Base-by-base conservation (phyloP, 352 stramenopile genomes). In the Globisporangium recalcitrans region DNA sequence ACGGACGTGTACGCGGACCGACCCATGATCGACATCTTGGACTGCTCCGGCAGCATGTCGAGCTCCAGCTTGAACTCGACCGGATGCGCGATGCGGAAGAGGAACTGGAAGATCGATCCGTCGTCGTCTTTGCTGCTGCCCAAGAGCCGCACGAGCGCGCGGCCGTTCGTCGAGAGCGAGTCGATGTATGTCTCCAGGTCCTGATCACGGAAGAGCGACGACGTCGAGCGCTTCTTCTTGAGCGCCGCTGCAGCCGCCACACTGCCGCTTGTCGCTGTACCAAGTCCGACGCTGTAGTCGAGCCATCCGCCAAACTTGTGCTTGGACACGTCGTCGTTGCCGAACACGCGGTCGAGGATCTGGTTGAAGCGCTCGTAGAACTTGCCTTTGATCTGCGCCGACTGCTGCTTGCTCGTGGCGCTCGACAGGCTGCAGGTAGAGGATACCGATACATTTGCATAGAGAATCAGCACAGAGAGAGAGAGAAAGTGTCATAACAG, bases 311-410 rank as follows among this genome's bases (percentile, higher is more conserved):
- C 85, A 63, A 75, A 84, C 65, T 91, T 90, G 62, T 88, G 79
- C 73, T 81, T 91, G 61, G 85, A 93, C 13, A 81, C 63, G 0
- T 85, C 65, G 68, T 93, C 82, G 38, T 75, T 79, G 42, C 85
- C 85, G 60, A 91, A 91, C 3, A 93, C 52, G 34, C 85, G 82
- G 69, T 93, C 85, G 32, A 93, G 61, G 22, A 93, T 77, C 71
- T 91, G 85, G 71, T 92, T 91, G 59, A 93, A 91, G 29, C 85
- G 85, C 64, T 92, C 85, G 70, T 93, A 93, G 62, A 93, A 91
- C 58, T 89, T 81, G 58, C 85, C 80, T 36, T 87, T 85, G 32
- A 88, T 71, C 65, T 92, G 85, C 19, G 76, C 79, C n/a, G 81
- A 88, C 63, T 90, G 80, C 27, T 81, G 82, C 72, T 93, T 91